Evolutionary conservation across 2,329 filamentous ascomycete species (phyloP).

Genomic region (Aschersonia sp.): DNA sequence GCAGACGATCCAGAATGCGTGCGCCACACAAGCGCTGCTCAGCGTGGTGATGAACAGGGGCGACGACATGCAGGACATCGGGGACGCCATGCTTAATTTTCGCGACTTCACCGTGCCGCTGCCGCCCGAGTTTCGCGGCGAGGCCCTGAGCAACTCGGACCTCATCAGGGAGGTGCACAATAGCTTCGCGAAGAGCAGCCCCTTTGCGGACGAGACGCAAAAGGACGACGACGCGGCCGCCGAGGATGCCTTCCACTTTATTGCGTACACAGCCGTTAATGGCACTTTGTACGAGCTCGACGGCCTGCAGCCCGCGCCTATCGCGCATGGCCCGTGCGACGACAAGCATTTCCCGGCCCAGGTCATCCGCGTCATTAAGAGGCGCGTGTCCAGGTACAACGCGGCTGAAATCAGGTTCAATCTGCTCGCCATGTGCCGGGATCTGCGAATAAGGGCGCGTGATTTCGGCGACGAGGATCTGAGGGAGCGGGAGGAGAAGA

Average conservation of each 20-base stretch:
- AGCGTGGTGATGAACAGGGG: conserved; percentile 83
- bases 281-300: conserved; percentile 85
- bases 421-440: conserved; percentile 78
- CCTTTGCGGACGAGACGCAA: conserved; percentile 85
- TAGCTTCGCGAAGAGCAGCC: conserved; percentile 73
- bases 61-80: conserved; percentile 50
- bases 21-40: conserved; percentile 87
- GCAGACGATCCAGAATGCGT: conserved; percentile 97
- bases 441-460: conserved; percentile 60
- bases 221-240: conserved; percentile 36
- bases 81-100: conserved; percentile 57
- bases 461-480: conserved; percentile 73
- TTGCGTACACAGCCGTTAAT: conserved; percentile 77
- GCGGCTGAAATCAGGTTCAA: conserved; percentile 88
- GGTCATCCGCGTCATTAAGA: conserved; percentile 75
- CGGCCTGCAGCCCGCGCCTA: conserved; percentile 83
- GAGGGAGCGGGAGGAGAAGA: conserved; percentile 65
- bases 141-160: conserved; percentile 47
- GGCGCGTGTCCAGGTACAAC: conserved; percentile 74
- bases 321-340: conserved; percentile 67
- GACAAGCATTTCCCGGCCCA: conserved; percentile 59
- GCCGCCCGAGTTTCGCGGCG: conserved; percentile 54
- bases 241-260: conserved; percentile 94
- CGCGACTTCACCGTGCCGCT: conserved; percentile 79
- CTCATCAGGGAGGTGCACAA: conserved; percentile 73